A percentile compares a stretch with the other conserved stretches of the same genome.
Conservation (phyloP, 2,329 filamentous ascomycete species). For the Pyricularia pennisetigena region DNA sequence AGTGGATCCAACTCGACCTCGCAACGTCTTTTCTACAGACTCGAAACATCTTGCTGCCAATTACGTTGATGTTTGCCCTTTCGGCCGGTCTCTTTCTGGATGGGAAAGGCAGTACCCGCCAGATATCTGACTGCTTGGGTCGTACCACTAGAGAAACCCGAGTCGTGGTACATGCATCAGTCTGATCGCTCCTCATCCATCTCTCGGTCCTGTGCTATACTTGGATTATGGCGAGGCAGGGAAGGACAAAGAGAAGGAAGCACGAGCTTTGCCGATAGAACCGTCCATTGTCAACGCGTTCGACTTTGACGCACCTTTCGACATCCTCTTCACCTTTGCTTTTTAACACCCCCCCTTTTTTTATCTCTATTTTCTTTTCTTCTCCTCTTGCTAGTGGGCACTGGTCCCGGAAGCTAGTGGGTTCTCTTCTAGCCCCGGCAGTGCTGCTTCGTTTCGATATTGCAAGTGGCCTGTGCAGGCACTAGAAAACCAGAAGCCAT, state of each 20-base stretch:
- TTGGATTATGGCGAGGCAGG: background rate
- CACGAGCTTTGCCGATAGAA: background rate
- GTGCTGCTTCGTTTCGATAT: background rate
- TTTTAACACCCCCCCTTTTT: background rate
- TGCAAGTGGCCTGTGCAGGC: background rate
- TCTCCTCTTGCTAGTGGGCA: background rate
- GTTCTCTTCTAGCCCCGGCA: background rate
- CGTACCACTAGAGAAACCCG: background rate
- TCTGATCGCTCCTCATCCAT: background rate
- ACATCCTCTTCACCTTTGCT: background rate
- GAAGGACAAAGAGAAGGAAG: background rate
- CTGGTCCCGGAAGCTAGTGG: background rate
- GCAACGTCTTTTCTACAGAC: background rate
- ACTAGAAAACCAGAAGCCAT: background rate
- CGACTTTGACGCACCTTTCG: background rate
- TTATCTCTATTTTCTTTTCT: background rate
- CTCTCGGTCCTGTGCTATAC: background rate
- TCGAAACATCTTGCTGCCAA: background rate
- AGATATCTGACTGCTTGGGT: background rate
- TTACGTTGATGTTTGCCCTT: background rate
- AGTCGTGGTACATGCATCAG: background rate
- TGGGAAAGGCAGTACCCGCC: background rate
- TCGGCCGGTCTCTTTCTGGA: background rate
- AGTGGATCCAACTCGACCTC: background rate
- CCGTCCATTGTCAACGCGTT: background rate